Base-by-base conservation (phyloP, 208 protist species). In the Trypanosoma platydactyli region DNA sequence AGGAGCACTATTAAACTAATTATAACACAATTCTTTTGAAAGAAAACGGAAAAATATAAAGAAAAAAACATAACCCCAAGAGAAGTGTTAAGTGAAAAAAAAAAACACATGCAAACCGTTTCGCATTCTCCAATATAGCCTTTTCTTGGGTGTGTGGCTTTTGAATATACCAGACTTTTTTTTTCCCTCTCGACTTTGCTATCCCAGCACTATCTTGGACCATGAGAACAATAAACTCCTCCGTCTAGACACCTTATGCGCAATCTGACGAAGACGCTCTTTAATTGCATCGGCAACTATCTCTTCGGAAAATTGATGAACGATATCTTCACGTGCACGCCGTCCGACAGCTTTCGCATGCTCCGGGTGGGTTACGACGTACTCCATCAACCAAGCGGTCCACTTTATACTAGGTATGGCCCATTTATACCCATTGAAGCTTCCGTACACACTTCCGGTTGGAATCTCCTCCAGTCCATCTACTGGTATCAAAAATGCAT, bases 401-500 rank as follows among this genome's bases (percentile, higher is more conserved):
- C 52, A 54, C 20, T 51, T 51, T 0, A 62, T 51, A 44, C 69
- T 83, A 30, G 77, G 77, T 3, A 71, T 24, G 3, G 77, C 67
- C 77, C 76, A 77, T 44, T 70, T 68, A 30, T 58, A 61, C 5
- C 73, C 77, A 3, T 49, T 52, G 29, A 24, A 59, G 50, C 55
- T 46, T 33, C 51, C 61, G 63, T 83, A 83, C 45, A 44, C 38
- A 33, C 55, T 53, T 3, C 25, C 56, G 2, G 25, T 22, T 30
- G 51, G 51, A 41, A 81, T 44, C 59, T 85, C 76, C 54, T 80
- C 72, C 6, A 85, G 59, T 15, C 76, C 73, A 56, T 84, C 76
- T 16, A 88, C 22, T 20, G 81, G 69, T 20, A 88, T 88, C 35
- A 65, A 68, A 61, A 84, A 87, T 55, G 60, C 68, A 41, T 73